Evolutionary conservation across 768 basidiomycete genomes (phyloP).

Genomic region (Candolleomyces aberdarensis): DNA sequence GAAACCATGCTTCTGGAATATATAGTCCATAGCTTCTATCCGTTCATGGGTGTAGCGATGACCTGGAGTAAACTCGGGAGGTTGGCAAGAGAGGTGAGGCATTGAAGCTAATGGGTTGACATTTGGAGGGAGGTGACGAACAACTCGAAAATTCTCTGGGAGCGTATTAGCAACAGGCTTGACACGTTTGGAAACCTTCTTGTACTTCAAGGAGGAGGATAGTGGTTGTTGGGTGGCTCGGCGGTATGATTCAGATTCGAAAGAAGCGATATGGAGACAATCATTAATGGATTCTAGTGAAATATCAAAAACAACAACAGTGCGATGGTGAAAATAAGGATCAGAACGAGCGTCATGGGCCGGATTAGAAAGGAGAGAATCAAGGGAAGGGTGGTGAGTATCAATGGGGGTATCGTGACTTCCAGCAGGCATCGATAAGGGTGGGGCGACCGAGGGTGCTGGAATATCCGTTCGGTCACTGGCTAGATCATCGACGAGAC

Average conservation of each 20-base stretch:
- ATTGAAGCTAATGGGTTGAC: conserved; percentile 29
- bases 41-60: conserved; percentile 21
- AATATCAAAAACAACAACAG: too few relatives aligned
- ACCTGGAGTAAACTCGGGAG: conserved; percentile 31
- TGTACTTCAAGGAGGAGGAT: conserved; percentile 21
- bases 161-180: conserved; percentile 32
- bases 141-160: conserved; percentile 30
- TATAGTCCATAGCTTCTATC: conserved; percentile 16
- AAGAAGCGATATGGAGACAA: neutral
- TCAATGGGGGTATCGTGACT: too few relatives aligned
- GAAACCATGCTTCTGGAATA: conserved; percentile 25
- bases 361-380: too few relatives aligned
- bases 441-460: too few relatives aligned
- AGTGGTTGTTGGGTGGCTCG: neutral
- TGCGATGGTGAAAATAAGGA: too few relatives aligned
- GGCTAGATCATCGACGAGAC: conserved; percentile 6
- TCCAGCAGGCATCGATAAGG: too few relatives aligned
- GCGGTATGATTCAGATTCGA: neutral
- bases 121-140: conserved; percentile 21
- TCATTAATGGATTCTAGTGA: neutral
- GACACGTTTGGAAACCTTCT: conserved; percentile 26
- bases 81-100: conserved; percentile 20
- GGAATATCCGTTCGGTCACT: too few relatives aligned
- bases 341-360: too few relatives aligned
- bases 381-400: too few relatives aligned